Percentiles rank a stretch among this genome's conserved stretches.
Evolutionary conservation across 192 early-diverging fungal species (phyloP).

Genomic region (Rhizophlyctis rosea): DNA sequence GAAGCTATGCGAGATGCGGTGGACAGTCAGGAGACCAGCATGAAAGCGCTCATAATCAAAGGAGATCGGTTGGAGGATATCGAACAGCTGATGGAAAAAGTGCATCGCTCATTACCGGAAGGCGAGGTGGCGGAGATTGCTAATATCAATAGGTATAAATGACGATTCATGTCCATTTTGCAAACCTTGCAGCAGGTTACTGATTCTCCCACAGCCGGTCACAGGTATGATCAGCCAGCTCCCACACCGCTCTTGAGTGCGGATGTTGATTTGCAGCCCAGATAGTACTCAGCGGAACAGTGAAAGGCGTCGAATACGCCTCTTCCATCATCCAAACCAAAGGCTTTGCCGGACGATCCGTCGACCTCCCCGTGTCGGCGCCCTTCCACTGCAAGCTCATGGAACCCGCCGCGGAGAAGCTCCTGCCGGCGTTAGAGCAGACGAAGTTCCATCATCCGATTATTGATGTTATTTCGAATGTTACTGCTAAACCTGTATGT

Average conservation of each 20-base stretch:
- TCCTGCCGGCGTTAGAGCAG: slow-evolving; percentile 68
- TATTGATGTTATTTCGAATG: slow-evolving; percentile 90
- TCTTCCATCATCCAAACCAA: slow-evolving; percentile 73
- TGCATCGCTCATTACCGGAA: slow-evolving; percentile 54
- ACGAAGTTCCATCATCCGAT: slow-evolving; percentile 69
- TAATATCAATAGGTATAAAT: slow-evolving; percentile 71
- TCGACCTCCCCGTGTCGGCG: slow-evolving; percentile 90
- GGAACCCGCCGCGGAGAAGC: slow-evolving; percentile 75
- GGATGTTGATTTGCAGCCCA: slow-evolving; percentile 33
- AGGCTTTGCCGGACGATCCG: slow-evolving; percentile 79
- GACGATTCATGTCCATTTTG: background rate
- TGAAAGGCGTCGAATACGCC: slow-evolving; percentile 80
- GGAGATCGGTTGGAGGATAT: slow-evolving; percentile 69
- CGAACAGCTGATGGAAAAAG: slow-evolving; percentile 61
- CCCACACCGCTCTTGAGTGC: background rate
- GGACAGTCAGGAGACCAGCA: slow-evolving; percentile 70
- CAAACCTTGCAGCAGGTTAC: slow-evolving; percentile 6
- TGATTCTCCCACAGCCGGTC: slow-evolving; percentile 8
- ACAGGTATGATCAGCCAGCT: slow-evolving; percentile 7
- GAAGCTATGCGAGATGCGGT: slow-evolving; percentile 82
- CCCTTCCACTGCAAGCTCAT: slow-evolving; percentile 95
- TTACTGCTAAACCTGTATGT: slow-evolving; percentile 76
- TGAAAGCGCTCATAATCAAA: slow-evolving; percentile 85
- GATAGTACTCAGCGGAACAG: slow-evolving; percentile 89
- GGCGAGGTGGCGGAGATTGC: slow-evolving; percentile 84